Evolutionary conservation across 805 yeast species (phyloP), one percentile per base, ranked within the genome.

Genomic region (Debaryomyces prosopidis): DNA sequence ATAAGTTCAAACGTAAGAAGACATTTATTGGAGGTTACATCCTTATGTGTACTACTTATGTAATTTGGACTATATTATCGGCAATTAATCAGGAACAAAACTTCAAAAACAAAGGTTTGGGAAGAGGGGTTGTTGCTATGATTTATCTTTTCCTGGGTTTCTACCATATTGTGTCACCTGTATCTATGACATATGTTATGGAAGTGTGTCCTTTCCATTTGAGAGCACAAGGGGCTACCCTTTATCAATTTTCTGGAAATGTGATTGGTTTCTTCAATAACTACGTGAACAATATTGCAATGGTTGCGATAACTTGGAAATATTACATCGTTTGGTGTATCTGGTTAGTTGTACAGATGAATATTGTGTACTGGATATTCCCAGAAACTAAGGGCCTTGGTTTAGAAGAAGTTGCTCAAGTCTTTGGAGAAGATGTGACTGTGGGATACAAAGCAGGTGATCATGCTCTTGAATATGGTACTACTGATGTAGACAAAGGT

Each of bases 381-480:
- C 73, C 71, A 14, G 78, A 74, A 52, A 74, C 78, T 8, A 55
- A 65, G 14, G 77, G 76, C 9, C 60, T 58, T 51, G 65, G 74
- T 15, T 65, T 74, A 57, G 79, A 74, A 52, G 76, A 73, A 50
- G 68, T 71, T 31, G 72, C 71, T 10, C 55, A 59, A 30, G 68
- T 71, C 16, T 73, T 73, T 50, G 78, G 74, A 17, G 76, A 66
- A 35, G 56, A 54, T 39, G 43, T 51, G 23, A 18, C 48, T 39
- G 43, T 26, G 12, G 42, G 27, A 14, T 19, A 10, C 5, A 28
- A 15, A 8, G 42, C 39, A 2, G 46, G 38, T 17, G 42, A 43
- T 43, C 55, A 30, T 14, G 33, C 33, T 7, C 26, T 23, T 23
- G 26, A 23, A 23, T 23, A 23, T 10, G 26, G 26, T 7, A 23